phyloP scores from a whole-genome alignment of 2,329 filamentous ascomycete species.

The Alternaria arbusti region DNA sequence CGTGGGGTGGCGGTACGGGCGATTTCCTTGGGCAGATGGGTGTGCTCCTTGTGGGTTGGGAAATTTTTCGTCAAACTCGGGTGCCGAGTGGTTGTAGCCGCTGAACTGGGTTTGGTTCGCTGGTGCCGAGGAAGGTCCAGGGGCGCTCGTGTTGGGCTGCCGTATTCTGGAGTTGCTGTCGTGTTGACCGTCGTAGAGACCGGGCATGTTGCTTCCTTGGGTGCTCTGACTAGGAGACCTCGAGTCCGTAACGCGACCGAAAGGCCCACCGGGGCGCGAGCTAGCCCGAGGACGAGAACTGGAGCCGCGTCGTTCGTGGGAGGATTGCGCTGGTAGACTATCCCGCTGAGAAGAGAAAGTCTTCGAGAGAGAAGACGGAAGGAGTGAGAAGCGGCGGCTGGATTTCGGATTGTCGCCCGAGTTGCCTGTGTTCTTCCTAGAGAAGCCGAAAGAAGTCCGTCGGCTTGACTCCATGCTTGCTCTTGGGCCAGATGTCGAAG shows the following conservation, averaged over 20 bases:
- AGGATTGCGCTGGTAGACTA: conserved; percentile 36
- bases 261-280: conserved; percentile 48
- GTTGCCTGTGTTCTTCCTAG: conserved; percentile 53
- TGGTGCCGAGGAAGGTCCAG: conserved; percentile 44
- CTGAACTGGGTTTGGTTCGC: conserved; percentile 47
- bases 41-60: conserved; percentile 42
- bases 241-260: conserved; percentile 50
- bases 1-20: conserved; percentile 36
- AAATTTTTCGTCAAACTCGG: conserved; percentile 47
- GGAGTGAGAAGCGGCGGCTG: conserved; percentile 57
- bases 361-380: conserved; percentile 57
- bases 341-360: conserved; percentile 51
- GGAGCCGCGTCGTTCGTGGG: conserved; percentile 44
- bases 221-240: conserved; percentile 55
- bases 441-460: conserved; percentile 58
- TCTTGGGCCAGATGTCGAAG: conserved; percentile 37
- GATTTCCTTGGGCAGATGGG: conserved; percentile 29
- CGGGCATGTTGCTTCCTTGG: conserved; percentile 51
- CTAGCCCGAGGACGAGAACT: conserved; percentile 37
- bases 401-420: conserved; percentile 45
- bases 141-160: conserved; percentile 19
- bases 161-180: conserved; percentile 38
- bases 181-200: conserved; percentile 51
- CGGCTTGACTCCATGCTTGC: conserved; percentile 58
- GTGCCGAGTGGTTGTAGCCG: conserved; percentile 24